Percentiles rank a stretch among this genome's conserved stretches.
phyloP scores from a whole-genome alignment of 2,329 filamentous ascomycete species.

The Aspergillus sojae region DNA sequence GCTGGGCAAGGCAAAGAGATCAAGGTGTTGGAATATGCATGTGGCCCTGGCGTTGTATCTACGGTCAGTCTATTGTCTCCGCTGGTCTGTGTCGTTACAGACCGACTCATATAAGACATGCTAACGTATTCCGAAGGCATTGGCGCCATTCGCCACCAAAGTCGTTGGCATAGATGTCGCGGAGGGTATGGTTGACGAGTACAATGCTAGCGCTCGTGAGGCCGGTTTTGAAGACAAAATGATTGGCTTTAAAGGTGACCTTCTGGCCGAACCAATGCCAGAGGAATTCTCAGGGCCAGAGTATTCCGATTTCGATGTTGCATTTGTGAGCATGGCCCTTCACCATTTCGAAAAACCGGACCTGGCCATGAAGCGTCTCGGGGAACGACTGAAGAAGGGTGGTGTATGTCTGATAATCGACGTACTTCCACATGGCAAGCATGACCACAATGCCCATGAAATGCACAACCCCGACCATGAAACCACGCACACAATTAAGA shows the following conservation, averaged over 20 bases:
- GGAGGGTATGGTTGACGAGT: constrained; percentile 68
- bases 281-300: constrained; percentile 60
- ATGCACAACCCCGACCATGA: constrained; percentile 30
- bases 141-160: constrained; percentile 64
- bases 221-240: constrained; percentile 57
- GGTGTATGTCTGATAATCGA: constrained; percentile 71
- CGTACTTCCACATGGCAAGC: constrained; percentile 59
- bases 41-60: constrained; percentile 69
- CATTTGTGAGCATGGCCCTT: constrained; percentile 63
- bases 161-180: constrained; percentile 72
- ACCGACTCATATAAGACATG: background rate
- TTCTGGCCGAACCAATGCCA: constrained; percentile 56
- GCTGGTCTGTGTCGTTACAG: background rate
- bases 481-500: constrained; percentile 59
- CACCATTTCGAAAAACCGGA: constrained; percentile 70
- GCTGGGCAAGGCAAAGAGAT: constrained; percentile 37
- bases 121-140: constrained; percentile 41
- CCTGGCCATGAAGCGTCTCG: constrained; percentile 61
- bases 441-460: constrained; percentile 20
- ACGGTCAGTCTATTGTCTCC: constrained; percentile 50
- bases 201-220: constrained; percentile 63
- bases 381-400: constrained; percentile 63
- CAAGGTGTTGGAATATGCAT: constrained; percentile 73
- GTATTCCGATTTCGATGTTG: constrained; percentile 71
- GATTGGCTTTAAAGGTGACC: constrained; percentile 60